Percentiles rank a stretch among this genome's conserved stretches.
Conservation (phyloP, 2,329 filamentous ascomycete genomes). For the Didymella pomorum region DNA sequence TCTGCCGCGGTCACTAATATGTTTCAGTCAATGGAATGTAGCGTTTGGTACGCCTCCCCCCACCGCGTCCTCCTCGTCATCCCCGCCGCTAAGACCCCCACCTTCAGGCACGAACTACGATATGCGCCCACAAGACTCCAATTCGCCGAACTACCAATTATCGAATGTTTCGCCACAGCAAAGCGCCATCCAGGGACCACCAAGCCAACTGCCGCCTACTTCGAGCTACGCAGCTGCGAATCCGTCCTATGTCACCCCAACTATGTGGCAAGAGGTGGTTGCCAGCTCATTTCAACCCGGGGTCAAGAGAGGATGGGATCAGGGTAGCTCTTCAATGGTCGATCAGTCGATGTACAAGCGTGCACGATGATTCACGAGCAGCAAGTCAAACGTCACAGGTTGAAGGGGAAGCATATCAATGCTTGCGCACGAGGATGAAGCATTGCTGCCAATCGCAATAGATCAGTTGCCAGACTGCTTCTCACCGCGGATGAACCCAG, state of each 20-base stretch:
- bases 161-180: conserved; percentile 48
- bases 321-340: conserved; percentile 45
- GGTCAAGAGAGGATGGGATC: conserved; percentile 57
- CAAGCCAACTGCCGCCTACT: conserved; percentile 45
- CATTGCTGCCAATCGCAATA: neutral
- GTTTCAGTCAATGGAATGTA: conserved; percentile 85
- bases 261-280: conserved; percentile 62
- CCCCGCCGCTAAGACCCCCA: conserved; percentile 55
- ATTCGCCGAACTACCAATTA: conserved; percentile 45
- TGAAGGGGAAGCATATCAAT: neutral
- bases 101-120: conserved; percentile 52
- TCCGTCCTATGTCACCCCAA: conserved; percentile 55
- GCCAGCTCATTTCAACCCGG: conserved; percentile 52
- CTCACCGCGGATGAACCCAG: neutral
- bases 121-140: conserved; percentile 46
- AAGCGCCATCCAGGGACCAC: conserved; percentile 38
- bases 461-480: no score
- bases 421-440: neutral
- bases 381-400: neutral
- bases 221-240: conserved; percentile 44
- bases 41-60: conserved; percentile 77
- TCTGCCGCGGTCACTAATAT: conserved; percentile 24
- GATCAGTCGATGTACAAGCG: conserved; percentile 52
- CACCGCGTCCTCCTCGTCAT: conserved; percentile 53
- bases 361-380: conserved; percentile 34